These are phyloP conservation scores for Podosphaera aphanis DNA, from an alignment of 2,329 filamentous ascomycete species.

Conservation along the genomic window DNA sequence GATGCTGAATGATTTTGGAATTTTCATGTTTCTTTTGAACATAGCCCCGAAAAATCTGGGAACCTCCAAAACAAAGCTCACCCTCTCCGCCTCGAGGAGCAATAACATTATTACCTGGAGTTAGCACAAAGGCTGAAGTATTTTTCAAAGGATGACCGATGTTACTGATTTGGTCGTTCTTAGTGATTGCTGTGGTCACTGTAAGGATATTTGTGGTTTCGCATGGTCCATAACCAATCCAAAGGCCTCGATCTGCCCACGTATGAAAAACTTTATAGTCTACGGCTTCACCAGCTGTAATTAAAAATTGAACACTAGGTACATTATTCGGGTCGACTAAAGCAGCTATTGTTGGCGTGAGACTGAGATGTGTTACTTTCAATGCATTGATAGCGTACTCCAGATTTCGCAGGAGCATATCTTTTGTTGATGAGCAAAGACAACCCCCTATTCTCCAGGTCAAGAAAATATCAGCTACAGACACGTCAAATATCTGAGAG, in stretches of 20 bases:
- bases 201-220: constrained; percentile 80
- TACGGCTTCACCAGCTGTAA: constrained; percentile 62
- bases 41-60: constrained; percentile 58
- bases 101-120: constrained; percentile 22
- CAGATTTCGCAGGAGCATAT: constrained; percentile 49
- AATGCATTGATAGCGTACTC: constrained; percentile 41
- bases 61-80: constrained; percentile 69
- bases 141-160: constrained; percentile 55
- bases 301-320: constrained; percentile 48
- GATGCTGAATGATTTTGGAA: constrained; percentile 45
- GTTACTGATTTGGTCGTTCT: constrained; percentile 40
- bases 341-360: constrained; percentile 67
- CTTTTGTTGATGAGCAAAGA: constrained; percentile 52
- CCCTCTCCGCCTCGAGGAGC: constrained; percentile 52
- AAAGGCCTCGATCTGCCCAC: constrained; percentile 46
- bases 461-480: constrained; percentile 78
- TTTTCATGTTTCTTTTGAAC: constrained; percentile 39
- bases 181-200: constrained; percentile 35
- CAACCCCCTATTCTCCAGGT: constrained; percentile 59
- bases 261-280: constrained; percentile 43
- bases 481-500: constrained; percentile 69
- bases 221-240: constrained; percentile 65
- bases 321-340: constrained; percentile 46
- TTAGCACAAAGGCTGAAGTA: constrained; percentile 31
- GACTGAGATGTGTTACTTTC: constrained; percentile 52